These are phyloP conservation scores for Rhexocercosporidium sp. DNA, from an alignment of 2,329 filamentous ascomycete species.

Conservation along the genomic window DNA sequence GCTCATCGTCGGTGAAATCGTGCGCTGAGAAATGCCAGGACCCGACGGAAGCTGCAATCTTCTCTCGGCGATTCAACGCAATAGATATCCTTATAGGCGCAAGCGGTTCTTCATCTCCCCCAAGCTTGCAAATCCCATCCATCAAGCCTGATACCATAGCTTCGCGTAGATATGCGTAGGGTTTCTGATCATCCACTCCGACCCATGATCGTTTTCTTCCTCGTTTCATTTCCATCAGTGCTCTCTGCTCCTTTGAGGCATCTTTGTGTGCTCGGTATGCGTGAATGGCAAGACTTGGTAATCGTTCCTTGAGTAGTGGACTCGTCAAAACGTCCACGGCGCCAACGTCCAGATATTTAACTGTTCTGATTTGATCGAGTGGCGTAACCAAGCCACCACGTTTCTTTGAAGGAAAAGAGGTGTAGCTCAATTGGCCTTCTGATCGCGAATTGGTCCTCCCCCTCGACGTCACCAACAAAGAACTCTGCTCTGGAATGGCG, in stretches of 20 bases:
- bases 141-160: constrained; percentile 93
- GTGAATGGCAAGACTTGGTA: constrained; percentile 79
- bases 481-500: constrained; percentile 41
- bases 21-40: constrained; percentile 91
- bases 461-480: constrained; percentile 24
- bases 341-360: constrained; percentile 81
- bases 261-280: constrained; percentile 84
- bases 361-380: constrained; percentile 57
- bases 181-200: constrained; percentile 81
- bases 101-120: constrained; percentile 65
- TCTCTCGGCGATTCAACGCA: constrained; percentile 64
- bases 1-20: constrained; percentile 86
- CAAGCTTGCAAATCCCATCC: constrained; percentile 81
- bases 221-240: constrained; percentile 73
- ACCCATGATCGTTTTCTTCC: constrained; percentile 91
- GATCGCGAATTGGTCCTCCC: constrained; percentile 28
- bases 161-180: constrained; percentile 87
- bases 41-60: constrained; percentile 69
- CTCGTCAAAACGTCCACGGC: constrained; percentile 85
- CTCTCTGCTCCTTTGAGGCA: constrained; percentile 73
- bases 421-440: constrained; percentile 29
- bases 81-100: constrained; percentile 71
- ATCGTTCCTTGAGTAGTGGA: constrained; percentile 74
- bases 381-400: constrained; percentile 46
- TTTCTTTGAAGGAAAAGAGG: constrained; percentile 31